phyloP scores from a whole-genome alignment of 2,329 filamentous ascomycete genomes.

The Emergomyces africanus region DNA sequence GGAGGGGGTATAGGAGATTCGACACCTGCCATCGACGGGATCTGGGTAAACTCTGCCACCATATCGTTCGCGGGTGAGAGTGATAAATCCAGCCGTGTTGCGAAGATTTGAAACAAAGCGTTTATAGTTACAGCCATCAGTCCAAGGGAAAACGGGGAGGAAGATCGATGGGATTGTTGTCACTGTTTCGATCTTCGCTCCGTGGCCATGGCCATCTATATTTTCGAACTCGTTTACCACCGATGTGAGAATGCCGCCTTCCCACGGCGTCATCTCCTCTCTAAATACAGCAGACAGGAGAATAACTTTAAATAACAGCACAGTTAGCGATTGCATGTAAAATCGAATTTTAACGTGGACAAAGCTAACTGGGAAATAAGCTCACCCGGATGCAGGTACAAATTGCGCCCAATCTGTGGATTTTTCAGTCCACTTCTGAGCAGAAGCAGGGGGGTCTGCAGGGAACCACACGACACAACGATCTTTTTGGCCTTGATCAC shows the following conservation, averaged over 20 bases:
- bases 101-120: slow-evolving; percentile 54
- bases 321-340: background rate
- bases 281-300: slow-evolving; percentile 50
- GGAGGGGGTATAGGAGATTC: slow-evolving; percentile 59
- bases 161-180: slow-evolving; percentile 60
- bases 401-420: slow-evolving; percentile 65
- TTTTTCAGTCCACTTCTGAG: slow-evolving; percentile 70
- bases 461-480: slow-evolving; percentile 61
- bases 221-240: slow-evolving; percentile 70
- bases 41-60: slow-evolving; percentile 63
- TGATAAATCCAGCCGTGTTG: slow-evolving; percentile 59
- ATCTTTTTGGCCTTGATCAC: slow-evolving; percentile 68
- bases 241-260: slow-evolving; percentile 67
- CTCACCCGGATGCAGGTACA: slow-evolving; percentile 67
- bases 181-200: slow-evolving; percentile 65
- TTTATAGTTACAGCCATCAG: slow-evolving; percentile 58
- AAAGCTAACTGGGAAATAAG: slow-evolving; percentile 16
- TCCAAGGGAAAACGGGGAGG: slow-evolving; percentile 53
- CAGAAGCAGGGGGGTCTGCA: slow-evolving; percentile 66
- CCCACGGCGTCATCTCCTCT: slow-evolving; percentile 58
- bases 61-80: slow-evolving; percentile 63
- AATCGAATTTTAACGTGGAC: background rate
- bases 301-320: slow-evolving; percentile 14
- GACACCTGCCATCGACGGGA: slow-evolving; percentile 48
- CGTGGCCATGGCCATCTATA: slow-evolving; percentile 66